Percentiles rank a stretch among this genome's conserved stretches.
phyloP scores from a whole-genome alignment of 1,284 basidiomycete species.

The Ustilago cynodontis region DNA sequence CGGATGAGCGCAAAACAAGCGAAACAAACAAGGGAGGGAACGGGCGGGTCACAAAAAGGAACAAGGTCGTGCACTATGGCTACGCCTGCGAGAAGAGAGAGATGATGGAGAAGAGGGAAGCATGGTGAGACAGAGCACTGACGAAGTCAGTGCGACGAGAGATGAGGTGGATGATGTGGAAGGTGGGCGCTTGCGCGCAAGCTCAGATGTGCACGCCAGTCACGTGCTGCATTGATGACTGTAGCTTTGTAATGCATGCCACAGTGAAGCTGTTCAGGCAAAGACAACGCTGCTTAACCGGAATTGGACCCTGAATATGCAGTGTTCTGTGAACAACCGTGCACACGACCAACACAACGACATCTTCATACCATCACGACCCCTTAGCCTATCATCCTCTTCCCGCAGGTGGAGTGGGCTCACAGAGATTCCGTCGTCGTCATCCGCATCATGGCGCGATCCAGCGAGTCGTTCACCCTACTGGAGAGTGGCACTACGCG shows the following conservation, averaged over 20 bases:
- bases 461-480: conserved; percentile 38
- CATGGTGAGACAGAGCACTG: too few species aligned
- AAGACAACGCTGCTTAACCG: conserved; percentile 5
- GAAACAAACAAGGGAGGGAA: too few species aligned
- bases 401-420: neutral
- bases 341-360: neutral
- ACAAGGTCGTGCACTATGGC: too few species aligned
- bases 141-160: too few species aligned
- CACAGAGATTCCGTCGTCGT: neutral
- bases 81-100: too few species aligned
- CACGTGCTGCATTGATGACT: too few species aligned
- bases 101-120: neutral
- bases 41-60: too few species aligned
- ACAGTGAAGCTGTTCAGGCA: neutral
- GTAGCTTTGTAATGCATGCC: conserved; percentile 20
- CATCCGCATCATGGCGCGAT: conserved; percentile 18
- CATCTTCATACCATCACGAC: neutral
- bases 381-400: neutral
- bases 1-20: too few species aligned
- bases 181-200: too few species aligned
- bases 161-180: too few species aligned
- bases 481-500: conserved; percentile 53
- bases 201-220: too few species aligned
- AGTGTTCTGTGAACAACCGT: neutral
- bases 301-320: conserved; percentile 31